Evolutionary conservation across 2,329 filamentous ascomycete species (phyloP).

Genomic region (Ophiostoma sp.): DNA sequence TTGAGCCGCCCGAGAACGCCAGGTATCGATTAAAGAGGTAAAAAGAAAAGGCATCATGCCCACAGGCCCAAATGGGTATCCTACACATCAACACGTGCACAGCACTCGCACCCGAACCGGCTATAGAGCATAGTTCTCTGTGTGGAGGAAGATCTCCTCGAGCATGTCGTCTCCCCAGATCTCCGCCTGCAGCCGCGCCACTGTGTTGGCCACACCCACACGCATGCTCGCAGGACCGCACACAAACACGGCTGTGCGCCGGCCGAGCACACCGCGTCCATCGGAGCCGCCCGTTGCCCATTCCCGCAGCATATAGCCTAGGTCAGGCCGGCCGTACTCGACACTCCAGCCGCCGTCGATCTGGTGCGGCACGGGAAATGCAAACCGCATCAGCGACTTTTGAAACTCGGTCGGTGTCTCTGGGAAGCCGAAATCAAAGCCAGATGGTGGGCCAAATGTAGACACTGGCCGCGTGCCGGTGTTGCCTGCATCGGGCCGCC

Average conservation of each 20-base stretch:
- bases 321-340: slow-evolving; percentile 84
- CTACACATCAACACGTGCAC: neutral
- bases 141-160: slow-evolving; percentile 90
- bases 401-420: slow-evolving; percentile 81
- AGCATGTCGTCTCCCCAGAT: slow-evolving; percentile 73
- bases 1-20: no score
- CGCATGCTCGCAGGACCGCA: slow-evolving; percentile 86
- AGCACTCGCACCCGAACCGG: neutral
- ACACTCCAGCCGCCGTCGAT: slow-evolving; percentile 80
- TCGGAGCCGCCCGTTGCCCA: slow-evolving; percentile 67
- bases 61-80: neutral
- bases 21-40: neutral
- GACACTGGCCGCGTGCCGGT: slow-evolving; percentile 42
- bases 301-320: slow-evolving; percentile 79
- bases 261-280: slow-evolving; percentile 65
- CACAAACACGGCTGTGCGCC: slow-evolving; percentile 82
- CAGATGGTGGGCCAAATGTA: slow-evolving; percentile 54
- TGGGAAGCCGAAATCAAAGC: slow-evolving; percentile 77
- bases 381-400: slow-evolving; percentile 84
- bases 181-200: slow-evolving; percentile 73
- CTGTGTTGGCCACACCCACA: slow-evolving; percentile 77
- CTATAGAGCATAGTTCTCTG: slow-evolving; percentile 87
- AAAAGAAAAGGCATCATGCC: neutral
- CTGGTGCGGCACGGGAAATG: slow-evolving; percentile 65
- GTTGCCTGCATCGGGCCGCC: slow-evolving; percentile 8